phyloP scores from a whole-genome alignment of 345 rosid genomes.

The Murraya paniculata region DNA sequence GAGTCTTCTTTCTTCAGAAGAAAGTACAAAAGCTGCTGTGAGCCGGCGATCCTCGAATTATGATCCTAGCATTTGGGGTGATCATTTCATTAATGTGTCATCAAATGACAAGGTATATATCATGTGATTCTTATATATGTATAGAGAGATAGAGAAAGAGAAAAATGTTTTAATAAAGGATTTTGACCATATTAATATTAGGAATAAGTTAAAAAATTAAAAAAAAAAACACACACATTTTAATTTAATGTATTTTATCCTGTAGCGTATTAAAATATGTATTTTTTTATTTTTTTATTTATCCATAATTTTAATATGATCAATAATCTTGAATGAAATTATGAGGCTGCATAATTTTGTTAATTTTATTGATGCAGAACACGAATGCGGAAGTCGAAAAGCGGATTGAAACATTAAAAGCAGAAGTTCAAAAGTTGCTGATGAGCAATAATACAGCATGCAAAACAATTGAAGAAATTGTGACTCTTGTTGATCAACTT shows the following conservation, averaged over 20 bases:
- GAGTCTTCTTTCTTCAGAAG: background rate
- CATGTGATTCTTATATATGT: background rate
- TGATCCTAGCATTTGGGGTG: conserved; percentile 24
- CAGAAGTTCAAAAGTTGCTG: background rate
- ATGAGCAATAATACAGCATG: background rate
- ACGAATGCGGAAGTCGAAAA: background rate
- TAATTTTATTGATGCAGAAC: background rate
- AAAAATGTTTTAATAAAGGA: rapidly evolving
- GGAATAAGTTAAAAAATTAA: no score
- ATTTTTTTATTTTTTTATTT: no score
- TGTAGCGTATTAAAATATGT: rapidly evolving
- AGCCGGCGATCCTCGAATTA: background rate
- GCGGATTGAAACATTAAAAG: background rate
- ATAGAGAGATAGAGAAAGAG: no score
- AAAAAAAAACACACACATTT: no score
- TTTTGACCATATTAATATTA: no score
- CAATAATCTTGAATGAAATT: no score
- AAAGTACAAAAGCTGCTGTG: background rate
- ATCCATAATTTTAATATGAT: no score
- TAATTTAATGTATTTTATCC: no score
- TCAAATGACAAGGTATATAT: background rate
- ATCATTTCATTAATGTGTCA: conserved; percentile 18
- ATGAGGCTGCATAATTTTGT: no score
- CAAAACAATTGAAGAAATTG: background rate
- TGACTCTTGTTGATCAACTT: background rate